Evolutionary conservation across 2,329 filamentous ascomycete species (phyloP), one percentile per base, ranked within the genome.

Genomic region (Botrytis galanthina): DNA sequence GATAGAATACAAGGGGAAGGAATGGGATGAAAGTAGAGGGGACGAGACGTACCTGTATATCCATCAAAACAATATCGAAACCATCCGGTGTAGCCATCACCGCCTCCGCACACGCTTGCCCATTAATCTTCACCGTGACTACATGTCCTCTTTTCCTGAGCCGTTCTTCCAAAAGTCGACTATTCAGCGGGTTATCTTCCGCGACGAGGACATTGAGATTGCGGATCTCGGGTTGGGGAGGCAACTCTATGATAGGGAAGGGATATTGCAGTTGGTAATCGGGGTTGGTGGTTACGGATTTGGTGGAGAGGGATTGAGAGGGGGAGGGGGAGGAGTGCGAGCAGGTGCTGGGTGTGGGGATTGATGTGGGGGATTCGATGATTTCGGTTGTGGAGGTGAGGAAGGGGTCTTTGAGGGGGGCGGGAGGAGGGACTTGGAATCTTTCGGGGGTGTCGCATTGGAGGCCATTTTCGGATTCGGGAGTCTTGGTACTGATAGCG

Each of bases 101-200:
- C 4, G 89, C 86, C 67, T 86, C 85, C 7, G 92, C 91, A 79
- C 94, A 97, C 78, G 96, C 93, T 79, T 96, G 92, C 10, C 94
- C 94, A 75, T 97, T 97, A 44, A 92, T 86, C 0, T 93, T 93
- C 75, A 95, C 86, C 44, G 87, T 84, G 0, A 95, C 91, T 0
- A 86, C 82, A 76, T 97, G 93, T 0, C 93, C 92, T 1, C 89
- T 82, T 78, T 92, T 94, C 79, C 96, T 92, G 4, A 97, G 82
- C 20, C 94, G 85, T 79, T 97, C 97, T 78, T 90, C 89, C 59
- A 97, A 84, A 60, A 97, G 93, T 74, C 90, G 92, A 82, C 93
- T 93, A 78, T 97, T 97, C 77, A 97, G 90, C 0, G 93, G 93
- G 78, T 97, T 94, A 77, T 97, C 94, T 79, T 97, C 94, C 0